A percentile compares a stretch with the other conserved stretches of the same genome.
Conservation (phyloP, 2,329 filamentous ascomycete species). For the Penicillium sp. region DNA sequence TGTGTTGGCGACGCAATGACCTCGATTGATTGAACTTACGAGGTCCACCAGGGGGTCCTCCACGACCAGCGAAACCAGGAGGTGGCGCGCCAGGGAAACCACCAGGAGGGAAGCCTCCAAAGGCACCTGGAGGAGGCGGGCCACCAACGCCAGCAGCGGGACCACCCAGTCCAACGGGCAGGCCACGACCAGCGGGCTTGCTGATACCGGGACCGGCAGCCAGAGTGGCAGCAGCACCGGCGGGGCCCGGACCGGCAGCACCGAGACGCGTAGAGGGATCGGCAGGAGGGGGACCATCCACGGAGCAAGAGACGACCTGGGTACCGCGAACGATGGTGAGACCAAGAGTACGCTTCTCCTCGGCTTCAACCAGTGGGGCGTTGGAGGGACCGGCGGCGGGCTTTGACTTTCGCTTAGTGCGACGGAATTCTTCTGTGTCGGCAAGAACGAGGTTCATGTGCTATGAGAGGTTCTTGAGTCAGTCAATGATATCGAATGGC, state of each 20-base stretch:
- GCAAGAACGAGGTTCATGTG: slow-evolving; percentile 99
- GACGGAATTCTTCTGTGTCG: slow-evolving; percentile 97
- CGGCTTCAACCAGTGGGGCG: slow-evolving; percentile 76
- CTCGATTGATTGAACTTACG: slow-evolving; percentile 52
- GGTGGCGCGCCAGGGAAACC: slow-evolving; percentile 60
- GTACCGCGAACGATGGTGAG: slow-evolving; percentile 93
- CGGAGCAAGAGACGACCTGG: slow-evolving; percentile 91
- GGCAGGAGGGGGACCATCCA: slow-evolving; percentile 92
- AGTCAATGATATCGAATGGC: slow-evolving; percentile 20
- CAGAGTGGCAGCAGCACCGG: slow-evolving; percentile 67
- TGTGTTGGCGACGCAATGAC: neutral
- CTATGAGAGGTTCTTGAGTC: slow-evolving; percentile 53
- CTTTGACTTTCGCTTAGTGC: slow-evolving; percentile 85
- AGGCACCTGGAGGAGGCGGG: slow-evolving; percentile 68
- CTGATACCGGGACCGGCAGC: slow-evolving; percentile 87
- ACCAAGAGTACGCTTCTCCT: slow-evolving; percentile 97
- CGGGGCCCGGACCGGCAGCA: slow-evolving; percentile 69
- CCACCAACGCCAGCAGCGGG: slow-evolving; percentile 88
- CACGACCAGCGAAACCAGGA: slow-evolving; percentile 58
- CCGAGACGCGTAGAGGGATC: slow-evolving; percentile 91
- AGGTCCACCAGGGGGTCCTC: slow-evolving; percentile 58
- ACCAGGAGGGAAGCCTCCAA: slow-evolving; percentile 58
- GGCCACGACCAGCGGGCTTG: slow-evolving; percentile 86
- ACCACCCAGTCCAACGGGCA: slow-evolving; percentile 81
- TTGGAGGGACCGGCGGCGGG: slow-evolving; percentile 62